Conservation (phyloP, 2,329 filamentous ascomycete species). For the Fragosphaeria purpurea region DNA sequence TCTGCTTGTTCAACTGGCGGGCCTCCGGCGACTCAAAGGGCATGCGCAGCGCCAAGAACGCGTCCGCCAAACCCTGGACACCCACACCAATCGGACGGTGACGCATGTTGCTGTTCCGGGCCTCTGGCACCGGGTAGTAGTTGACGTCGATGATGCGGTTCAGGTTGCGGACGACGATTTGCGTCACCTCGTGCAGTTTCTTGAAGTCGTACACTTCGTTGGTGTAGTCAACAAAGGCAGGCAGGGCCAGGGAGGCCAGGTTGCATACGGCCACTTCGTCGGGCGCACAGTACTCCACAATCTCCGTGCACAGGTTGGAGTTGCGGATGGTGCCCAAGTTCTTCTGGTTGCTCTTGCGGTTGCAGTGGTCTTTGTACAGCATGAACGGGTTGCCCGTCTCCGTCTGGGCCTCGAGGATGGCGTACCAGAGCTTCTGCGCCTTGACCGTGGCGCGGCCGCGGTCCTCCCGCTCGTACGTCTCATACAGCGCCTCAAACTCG, state of each 20-base stretch:
- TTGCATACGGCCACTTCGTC: constrained; percentile 99
- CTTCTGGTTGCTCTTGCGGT: constrained; percentile 99
- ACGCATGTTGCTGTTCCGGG: constrained; percentile 91
- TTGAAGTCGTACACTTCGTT: constrained; percentile 86
- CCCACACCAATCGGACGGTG: constrained; percentile 93
- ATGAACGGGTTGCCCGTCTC: constrained; percentile 99
- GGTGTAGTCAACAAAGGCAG: constrained; percentile 80
- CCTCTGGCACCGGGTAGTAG: constrained; percentile 94
- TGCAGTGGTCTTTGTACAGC: constrained; percentile 98
- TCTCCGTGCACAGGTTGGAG: constrained; percentile 98
- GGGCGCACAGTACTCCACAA: constrained; percentile 91
- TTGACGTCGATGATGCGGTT: constrained; percentile 99
- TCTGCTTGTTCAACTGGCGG: constrained; percentile 88
- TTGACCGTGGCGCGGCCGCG: constrained; percentile 85
- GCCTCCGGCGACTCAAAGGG: constrained; percentile 96
- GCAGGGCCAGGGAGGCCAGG: constrained; percentile 85
- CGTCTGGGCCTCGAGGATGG: constrained; percentile 94
- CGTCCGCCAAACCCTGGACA: constrained; percentile 95
- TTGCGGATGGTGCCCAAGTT: constrained; percentile 97
- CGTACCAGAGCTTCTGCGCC: constrained; percentile 99
- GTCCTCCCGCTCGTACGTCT: constrained; percentile 81
- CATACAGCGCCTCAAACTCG: constrained; percentile 91
- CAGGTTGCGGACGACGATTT: constrained; percentile 87
- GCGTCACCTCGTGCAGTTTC: constrained; percentile 89
- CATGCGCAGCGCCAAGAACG: constrained; percentile 91